These are phyloP conservation scores for Batkoa obscura DNA, from an alignment of 371 early-diverging fungal species.

Conservation along the genomic window DNA sequence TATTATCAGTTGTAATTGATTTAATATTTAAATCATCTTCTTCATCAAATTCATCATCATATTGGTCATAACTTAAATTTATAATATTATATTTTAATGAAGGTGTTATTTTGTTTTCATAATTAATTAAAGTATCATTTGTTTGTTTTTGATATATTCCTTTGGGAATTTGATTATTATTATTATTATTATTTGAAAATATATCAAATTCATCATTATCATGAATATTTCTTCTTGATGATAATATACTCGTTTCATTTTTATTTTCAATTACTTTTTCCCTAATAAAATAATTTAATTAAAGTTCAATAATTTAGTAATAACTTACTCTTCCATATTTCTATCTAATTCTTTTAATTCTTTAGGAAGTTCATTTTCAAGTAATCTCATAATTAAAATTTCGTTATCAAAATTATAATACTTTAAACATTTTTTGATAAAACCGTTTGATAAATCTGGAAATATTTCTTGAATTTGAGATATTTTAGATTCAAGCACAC, in stretches of 20 bases:
- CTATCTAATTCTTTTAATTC: neutral
- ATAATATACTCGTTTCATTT: neutral
- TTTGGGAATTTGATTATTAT: neutral
- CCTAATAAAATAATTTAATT: neutral
- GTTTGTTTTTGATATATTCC: neutral
- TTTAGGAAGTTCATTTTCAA: neutral
- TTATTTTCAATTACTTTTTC: neutral
- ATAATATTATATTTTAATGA: neutral
- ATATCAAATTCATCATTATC: conserved; percentile 4
- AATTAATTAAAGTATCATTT: neutral
- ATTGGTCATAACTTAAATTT: conserved; percentile 1
- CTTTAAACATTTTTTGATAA: conserved; percentile 1
- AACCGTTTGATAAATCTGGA: neutral
- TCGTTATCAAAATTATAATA: neutral
- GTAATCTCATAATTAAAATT: neutral
- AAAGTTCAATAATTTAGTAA: neutral
- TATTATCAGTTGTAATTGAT: neutral
- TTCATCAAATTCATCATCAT: conserved; percentile 4
- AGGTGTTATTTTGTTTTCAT: neutral
- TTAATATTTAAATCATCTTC: neutral
- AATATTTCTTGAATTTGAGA: conserved; percentile 1
- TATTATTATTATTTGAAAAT: neutral
- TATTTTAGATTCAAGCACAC: neutral
- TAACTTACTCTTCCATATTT: neutral
- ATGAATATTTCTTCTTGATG: neutral